A percentile compares a stretch with the other conserved stretches of the same genome.
These are phyloP conservation scores for Apostasia ramifera DNA, from an alignment of 106 monocot genomes.

Conservation along the genomic window DNA sequence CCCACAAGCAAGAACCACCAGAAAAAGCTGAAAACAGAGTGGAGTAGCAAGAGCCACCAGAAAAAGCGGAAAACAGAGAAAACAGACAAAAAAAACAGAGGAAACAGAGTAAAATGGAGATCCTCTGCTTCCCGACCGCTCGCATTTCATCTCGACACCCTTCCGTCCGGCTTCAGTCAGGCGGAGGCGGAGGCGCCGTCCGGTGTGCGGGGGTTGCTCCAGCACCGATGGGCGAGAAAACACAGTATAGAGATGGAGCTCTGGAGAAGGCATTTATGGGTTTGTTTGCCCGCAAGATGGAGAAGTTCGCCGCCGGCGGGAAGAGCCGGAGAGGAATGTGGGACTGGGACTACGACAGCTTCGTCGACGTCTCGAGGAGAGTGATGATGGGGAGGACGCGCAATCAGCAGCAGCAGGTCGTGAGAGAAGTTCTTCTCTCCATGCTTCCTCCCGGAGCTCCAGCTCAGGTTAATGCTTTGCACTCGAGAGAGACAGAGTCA, in stretches of 20 bases:
- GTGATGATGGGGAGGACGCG: slow-evolving; percentile 70
- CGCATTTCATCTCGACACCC: neutral
- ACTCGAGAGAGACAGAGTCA: no score
- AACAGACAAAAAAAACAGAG: neutral
- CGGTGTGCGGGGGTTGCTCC: slow-evolving; percentile 59
- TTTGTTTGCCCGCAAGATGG: slow-evolving; percentile 89
- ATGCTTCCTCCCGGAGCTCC: slow-evolving; percentile 97
- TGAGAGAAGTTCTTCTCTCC: slow-evolving; percentile 84
- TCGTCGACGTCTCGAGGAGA: slow-evolving; percentile 77
- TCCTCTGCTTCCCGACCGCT: slow-evolving; percentile 13
- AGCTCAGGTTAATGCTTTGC: slow-evolving; percentile 41
- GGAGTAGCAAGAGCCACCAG: no score
- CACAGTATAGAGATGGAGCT: slow-evolving; percentile 64
- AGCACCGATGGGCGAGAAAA: slow-evolving; percentile 93
- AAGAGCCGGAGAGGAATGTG: slow-evolving; percentile 20
- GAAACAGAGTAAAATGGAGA: slow-evolving; percentile 23
- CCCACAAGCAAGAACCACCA: no score
- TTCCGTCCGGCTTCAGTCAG: no score
- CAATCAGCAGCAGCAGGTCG: slow-evolving; percentile 84
- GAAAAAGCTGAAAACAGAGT: no score
- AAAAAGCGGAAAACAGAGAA: neutral
- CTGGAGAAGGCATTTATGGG: slow-evolving; percentile 85
- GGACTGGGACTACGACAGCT: slow-evolving; percentile 89
- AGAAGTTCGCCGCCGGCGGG: slow-evolving; percentile 49
- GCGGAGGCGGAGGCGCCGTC: neutral